phyloP scores from a whole-genome alignment of 805 yeast genomes.

The Candida sphagnicola region DNA sequence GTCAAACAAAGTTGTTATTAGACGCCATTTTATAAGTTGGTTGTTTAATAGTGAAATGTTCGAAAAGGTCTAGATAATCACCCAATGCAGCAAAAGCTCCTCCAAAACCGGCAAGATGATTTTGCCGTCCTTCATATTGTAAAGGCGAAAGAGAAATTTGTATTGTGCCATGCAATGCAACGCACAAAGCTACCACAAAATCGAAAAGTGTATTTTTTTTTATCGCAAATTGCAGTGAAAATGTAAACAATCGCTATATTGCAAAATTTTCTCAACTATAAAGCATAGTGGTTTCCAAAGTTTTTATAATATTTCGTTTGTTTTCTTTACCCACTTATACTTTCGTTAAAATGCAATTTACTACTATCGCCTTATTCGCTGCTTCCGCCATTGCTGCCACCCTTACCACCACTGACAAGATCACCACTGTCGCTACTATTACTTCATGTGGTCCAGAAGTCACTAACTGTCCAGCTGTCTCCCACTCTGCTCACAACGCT shows the following conservation, averaged over 20 bases:
- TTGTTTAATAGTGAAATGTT: background rate
- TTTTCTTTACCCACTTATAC: conserved; percentile 25
- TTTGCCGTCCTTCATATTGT: background rate
- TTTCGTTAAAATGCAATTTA: conserved; percentile 41
- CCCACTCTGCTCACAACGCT: conserved; percentile 18
- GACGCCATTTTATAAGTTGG: too few relatives aligned
- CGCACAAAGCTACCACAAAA: background rate
- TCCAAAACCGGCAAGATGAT: background rate
- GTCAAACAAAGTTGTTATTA: too few relatives aligned
- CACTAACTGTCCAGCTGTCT: conserved; percentile 37
- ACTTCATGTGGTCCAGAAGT: conserved; percentile 37
- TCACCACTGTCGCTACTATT: conserved; percentile 40
- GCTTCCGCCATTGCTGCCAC: conserved; percentile 26
- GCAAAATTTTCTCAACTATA: background rate
- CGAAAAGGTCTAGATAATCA: background rate
- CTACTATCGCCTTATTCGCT: conserved; percentile 33
- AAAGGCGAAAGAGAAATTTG: background rate
- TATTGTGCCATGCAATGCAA: background rate
- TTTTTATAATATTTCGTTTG: background rate
- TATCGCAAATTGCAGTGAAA: background rate
- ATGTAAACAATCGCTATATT: background rate
- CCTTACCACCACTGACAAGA: conserved; percentile 26
- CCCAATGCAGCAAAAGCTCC: background rate
- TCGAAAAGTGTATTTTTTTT: background rate
- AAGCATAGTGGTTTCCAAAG: background rate